A percentile compares a stretch with the other conserved stretches of the same genome.
phyloP scores from a whole-genome alignment of 2,329 filamentous ascomycete genomes.

The Penicillium crustosum region DNA sequence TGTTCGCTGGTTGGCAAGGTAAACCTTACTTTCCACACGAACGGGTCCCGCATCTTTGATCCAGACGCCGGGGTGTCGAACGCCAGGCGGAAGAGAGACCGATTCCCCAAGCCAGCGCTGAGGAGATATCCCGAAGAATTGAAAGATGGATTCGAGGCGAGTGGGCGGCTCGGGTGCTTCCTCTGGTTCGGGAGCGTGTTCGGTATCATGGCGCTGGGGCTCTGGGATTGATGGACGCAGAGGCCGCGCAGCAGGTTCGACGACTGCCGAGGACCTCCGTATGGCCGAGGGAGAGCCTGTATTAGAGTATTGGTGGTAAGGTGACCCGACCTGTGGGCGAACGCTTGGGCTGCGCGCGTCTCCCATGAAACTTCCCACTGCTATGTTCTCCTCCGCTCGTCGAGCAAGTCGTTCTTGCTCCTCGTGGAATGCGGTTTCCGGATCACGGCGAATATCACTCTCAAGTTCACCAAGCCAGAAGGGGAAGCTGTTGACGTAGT shows the following conservation, averaged over 20 bases:
- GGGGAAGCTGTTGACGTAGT: conserved; percentile 91
- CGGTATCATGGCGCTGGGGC: conserved; percentile 36
- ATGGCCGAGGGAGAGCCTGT: conserved; percentile 26
- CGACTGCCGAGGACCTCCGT: conserved; percentile 28
- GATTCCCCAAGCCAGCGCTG: conserved; percentile 60
- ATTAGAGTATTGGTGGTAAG: conserved; percentile 27
- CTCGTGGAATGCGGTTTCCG: conserved; percentile 83
- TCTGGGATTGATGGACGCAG: conserved; percentile 43
- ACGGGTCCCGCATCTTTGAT: conserved; percentile 93
- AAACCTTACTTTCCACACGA: conserved; percentile 95
- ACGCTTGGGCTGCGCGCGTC: conserved; percentile 38
- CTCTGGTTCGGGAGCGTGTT: conserved; percentile 26
- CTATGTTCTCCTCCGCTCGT: conserved; percentile 80
- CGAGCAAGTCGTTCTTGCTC: conserved; percentile 82
- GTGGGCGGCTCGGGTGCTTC: conserved; percentile 52
- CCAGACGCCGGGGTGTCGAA: conserved; percentile 80
- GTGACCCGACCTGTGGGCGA: conserved; percentile 36
- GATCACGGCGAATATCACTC: conserved; percentile 89
- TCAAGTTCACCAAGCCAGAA: conserved; percentile 95
- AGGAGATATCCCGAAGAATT: conserved; percentile 77
- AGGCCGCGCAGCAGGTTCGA: conserved; percentile 22
- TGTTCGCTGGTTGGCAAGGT: conserved; percentile 96
- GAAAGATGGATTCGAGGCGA: conserved; percentile 70
- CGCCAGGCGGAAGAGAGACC: conserved; percentile 73
- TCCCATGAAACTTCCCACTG: conserved; percentile 83